Evolutionary conservation across 768 basidiomycete species (phyloP), one percentile per base, ranked within the genome.

Genomic region (Termitomyces sp.): DNA sequence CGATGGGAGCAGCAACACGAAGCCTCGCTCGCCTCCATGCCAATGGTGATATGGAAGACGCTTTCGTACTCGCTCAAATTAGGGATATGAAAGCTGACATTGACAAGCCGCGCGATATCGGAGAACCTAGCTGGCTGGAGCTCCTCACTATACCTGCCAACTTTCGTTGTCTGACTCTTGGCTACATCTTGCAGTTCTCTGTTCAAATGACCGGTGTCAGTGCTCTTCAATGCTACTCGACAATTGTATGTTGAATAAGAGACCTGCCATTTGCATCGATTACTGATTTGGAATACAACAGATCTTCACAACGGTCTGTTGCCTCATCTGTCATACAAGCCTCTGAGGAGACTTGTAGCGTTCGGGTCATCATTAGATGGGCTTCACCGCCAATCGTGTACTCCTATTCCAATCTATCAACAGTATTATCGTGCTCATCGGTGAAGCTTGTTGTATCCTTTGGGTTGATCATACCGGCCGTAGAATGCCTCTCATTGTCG

Each of bases 131-230:
- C 44, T 79, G 77, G 76, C 58, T 57, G 5, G 76, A 78, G 61
- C 68, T 78, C 7, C 76, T 81, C 62, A 67, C 66, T 2, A 69
- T 73, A 15, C 67, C 70, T 12, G 77, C 75, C 57, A 83, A 82
- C 69, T 77, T 81, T 63, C 75, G 80, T 6, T 70, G 81, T 11
- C 66, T 81, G 1, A 65, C 73, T 41, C 73, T 82, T 16, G 80
- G 80, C 41, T 76, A 74, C 59, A 77, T 80, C 44, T 68, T 80
- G 1, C 79, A 84, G 66, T 82, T 82, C 64, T 80, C 79, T 8
- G 81, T 83, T 9, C 84, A 86, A 63, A 83, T 84, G 81, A 86
- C 84, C 9, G 83, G 80, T 67, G 76, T 83, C 55, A 80, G 78
- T 52, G 80, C 78, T 41, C 82, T 86, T 42, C 81, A 83, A 61